Conservation (phyloP, 139 green algal species). For the Micromonas commoda region DNA sequence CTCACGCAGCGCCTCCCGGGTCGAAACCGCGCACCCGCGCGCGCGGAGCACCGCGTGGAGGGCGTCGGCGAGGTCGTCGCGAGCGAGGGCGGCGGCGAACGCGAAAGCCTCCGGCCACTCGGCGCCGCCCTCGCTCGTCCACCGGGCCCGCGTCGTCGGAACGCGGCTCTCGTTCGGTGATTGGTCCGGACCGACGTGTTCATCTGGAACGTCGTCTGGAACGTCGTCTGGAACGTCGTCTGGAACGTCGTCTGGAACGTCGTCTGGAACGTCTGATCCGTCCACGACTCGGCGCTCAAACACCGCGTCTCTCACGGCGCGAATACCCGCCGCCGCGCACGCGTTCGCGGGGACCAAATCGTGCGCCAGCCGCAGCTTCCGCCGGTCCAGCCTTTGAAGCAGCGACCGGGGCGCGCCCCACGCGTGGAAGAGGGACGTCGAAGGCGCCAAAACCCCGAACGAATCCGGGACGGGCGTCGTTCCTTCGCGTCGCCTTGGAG, state of each 20-base stretch:
- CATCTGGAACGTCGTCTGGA: too few relatives aligned
- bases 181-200: too few relatives aligned
- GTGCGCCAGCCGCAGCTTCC: slow-evolving; percentile 34
- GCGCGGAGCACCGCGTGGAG: too few relatives aligned
- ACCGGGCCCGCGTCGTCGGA: too few relatives aligned
- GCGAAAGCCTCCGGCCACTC: neutral
- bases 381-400: slow-evolving; percentile 45
- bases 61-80: too few relatives aligned
- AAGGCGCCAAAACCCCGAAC: slow-evolving; percentile 35
- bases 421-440: slow-evolving; percentile 25
- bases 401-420: slow-evolving; percentile 26
- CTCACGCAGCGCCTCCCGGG: too few relatives aligned
- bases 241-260: too few relatives aligned
- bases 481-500: neutral
- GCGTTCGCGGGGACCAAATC: slow-evolving; percentile 31
- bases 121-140: neutral
- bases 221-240: too few relatives aligned
- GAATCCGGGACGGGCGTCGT: slow-evolving; percentile 38
- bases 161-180: too few relatives aligned
- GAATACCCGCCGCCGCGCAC: slow-evolving; percentile 41
- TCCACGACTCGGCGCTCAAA: slow-evolving; percentile 23
- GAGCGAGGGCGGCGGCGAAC: neutral
- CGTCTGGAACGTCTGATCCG: slow-evolving; percentile 6
- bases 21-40: too few relatives aligned
- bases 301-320: neutral